phyloP scores from a whole-genome alignment of 495 filamentous ascomycete species.

The Aspergillus incahuasiensis region DNA sequence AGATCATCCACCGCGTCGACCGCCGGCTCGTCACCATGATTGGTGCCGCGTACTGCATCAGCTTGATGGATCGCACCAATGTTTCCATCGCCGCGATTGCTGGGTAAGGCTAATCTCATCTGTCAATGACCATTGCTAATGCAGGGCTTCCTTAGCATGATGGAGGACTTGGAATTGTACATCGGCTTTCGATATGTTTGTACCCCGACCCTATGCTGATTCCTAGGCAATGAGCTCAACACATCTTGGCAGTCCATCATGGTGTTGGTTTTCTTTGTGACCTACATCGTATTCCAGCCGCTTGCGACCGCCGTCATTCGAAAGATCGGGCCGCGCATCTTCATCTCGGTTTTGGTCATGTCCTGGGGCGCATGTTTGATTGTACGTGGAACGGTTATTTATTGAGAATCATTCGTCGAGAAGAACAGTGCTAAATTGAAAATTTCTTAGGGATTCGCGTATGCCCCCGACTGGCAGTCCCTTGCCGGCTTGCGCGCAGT shows the following conservation, averaged over 20 bases:
- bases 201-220: too few relatives aligned
- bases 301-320: slow-evolving; percentile 53
- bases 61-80: slow-evolving; percentile 67
- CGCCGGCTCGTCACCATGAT: slow-evolving; percentile 57
- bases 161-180: slow-evolving; percentile 4
- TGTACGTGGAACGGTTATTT: too few relatives aligned
- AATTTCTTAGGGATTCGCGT: slow-evolving; percentile 49
- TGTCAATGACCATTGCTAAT: neutral
- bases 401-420: too few relatives aligned
- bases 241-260: slow-evolving; percentile 42
- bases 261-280: slow-evolving; percentile 60
- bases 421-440: neutral
- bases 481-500: slow-evolving; percentile 52
- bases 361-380: slow-evolving; percentile 46
- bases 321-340: slow-evolving; percentile 55
- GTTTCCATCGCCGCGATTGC: slow-evolving; percentile 58
- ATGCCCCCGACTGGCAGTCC: slow-evolving; percentile 17
- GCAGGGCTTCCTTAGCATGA: neutral
- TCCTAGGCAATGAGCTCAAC: neutral
- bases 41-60: slow-evolving; percentile 61
- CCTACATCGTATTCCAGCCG: slow-evolving; percentile 61
- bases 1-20: slow-evolving; percentile 58
- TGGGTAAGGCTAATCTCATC: slow-evolving; percentile 31
- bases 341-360: slow-evolving; percentile 49
- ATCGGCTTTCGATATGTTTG: slow-evolving; percentile 11